Evolutionary conservation across 139 green algal species (phyloP).

Genomic region (Chlorella ohadii): DNA sequence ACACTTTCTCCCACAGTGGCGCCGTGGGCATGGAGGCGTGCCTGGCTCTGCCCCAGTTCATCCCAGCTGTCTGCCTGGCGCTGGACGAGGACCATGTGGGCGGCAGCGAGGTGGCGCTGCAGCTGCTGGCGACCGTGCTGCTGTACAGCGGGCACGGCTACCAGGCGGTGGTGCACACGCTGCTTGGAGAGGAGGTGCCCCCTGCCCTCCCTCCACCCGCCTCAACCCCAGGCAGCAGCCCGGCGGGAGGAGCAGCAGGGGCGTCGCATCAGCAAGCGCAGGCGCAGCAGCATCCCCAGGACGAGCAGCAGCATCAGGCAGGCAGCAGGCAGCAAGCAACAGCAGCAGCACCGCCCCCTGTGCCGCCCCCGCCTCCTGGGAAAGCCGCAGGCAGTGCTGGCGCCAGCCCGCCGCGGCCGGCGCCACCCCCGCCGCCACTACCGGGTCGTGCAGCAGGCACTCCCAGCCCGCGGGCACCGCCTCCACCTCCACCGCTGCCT

Average conservation of each 20-base stretch:
- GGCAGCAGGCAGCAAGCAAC: background rate
- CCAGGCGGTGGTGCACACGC: conserved; percentile 1
- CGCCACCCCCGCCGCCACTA: background rate
- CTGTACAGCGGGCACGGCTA: conserved; percentile 45
- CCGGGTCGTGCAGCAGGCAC: background rate
- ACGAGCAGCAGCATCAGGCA: background rate
- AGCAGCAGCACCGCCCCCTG: background rate
- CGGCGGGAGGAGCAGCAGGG: background rate
- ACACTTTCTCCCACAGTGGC: background rate
- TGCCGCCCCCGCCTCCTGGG: background rate
- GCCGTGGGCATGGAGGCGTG: conserved; percentile 38
- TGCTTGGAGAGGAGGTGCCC: conserved; percentile 28
- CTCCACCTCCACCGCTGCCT: background rate
- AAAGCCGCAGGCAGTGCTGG: background rate
- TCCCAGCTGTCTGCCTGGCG: conserved; percentile 29
- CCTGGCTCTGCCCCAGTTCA: conserved; percentile 20
- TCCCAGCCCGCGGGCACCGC: background rate
- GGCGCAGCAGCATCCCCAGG: background rate
- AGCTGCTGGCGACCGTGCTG: conserved; percentile 51
- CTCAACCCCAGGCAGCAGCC: background rate
- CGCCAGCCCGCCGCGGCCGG: background rate
- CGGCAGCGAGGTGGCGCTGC: conserved; percentile 41
- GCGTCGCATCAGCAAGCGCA: background rate
- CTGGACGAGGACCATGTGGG: conserved; percentile 11
- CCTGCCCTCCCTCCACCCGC: background rate